Conservation (phyloP, 1,139 yeast species). For the Debaryomyces fabryi region DNA sequence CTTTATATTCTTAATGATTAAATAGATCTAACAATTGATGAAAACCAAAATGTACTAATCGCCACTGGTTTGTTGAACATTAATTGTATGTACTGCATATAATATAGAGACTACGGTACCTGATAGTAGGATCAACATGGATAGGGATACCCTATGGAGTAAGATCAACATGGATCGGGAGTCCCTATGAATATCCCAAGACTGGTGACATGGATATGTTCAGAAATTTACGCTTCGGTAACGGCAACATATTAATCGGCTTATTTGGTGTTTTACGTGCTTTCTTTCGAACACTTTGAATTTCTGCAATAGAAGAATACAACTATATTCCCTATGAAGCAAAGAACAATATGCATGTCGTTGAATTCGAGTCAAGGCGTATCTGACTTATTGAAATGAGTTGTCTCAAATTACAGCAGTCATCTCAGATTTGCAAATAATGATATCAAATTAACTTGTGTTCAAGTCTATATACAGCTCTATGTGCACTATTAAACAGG, state of each 20-base stretch:
- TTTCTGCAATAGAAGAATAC: neutral
- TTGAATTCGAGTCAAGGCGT: neutral
- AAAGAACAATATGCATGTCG: neutral
- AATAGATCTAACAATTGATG: neutral
- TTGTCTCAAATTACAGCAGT: neutral
- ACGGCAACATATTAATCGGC: too few species aligned
- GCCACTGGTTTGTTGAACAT: conserved; percentile 7
- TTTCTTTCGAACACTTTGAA: too few species aligned
- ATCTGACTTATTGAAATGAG: neutral
- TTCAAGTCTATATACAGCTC: conserved; percentile 7
- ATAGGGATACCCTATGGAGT: neutral
- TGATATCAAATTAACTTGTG: conserved; percentile 2
- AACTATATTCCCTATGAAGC: neutral
- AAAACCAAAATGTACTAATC: neutral
- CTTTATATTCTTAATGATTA: neutral
- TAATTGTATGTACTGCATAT: neutral
- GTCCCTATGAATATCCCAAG: too few species aligned
- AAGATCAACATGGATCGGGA: too few species aligned
- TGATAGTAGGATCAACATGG: neutral
- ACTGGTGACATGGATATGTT: too few species aligned
- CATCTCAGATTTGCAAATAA: neutral
- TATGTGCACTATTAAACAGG: conserved; percentile 6
- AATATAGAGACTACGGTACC: neutral
- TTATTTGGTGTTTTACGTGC: too few species aligned
- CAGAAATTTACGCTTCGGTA: too few species aligned